Evolutionary conservation across 2,329 filamentous ascomycete species (phyloP).

Genomic region (Nemania abortiva): DNA sequence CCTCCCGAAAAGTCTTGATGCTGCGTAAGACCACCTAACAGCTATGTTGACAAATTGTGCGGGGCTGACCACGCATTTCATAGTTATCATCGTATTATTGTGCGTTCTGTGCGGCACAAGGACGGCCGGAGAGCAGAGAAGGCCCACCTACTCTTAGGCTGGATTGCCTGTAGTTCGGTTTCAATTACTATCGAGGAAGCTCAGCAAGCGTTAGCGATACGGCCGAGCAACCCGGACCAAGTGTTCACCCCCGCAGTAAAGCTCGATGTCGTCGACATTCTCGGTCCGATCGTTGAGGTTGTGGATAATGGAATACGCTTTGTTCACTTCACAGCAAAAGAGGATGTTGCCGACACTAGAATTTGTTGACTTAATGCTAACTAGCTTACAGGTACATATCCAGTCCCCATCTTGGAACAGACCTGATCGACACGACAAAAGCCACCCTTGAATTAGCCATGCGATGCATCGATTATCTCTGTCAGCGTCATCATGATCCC

Average conservation of each 20-base stretch:
- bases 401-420: constrained; percentile 7
- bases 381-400: neutral
- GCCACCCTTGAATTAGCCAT: constrained; percentile 11
- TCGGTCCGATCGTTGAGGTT: constrained; percentile 10
- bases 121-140: neutral
- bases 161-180: constrained; percentile 11
- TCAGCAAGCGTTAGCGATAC: constrained; percentile 11
- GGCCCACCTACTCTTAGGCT: neutral
- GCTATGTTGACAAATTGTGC: neutral
- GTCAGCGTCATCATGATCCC: constrained; percentile 9
- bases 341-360: neutral
- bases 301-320: constrained; percentile 15
- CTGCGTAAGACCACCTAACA: constrained; percentile 6
- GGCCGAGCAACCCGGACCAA: neutral
- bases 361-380: neutral
- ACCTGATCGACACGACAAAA: constrained; percentile 1
- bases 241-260: neutral
- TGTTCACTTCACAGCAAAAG: constrained; percentile 23
- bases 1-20: constrained; percentile 15
- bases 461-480: constrained; percentile 11
- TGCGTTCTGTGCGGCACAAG: neutral
- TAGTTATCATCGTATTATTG: constrained; percentile 14
- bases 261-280: constrained; percentile 2
- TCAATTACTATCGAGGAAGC: constrained; percentile 7
- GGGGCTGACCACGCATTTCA: too few species aligned